These are phyloP conservation scores for Candida dubliniensis DNA, from an alignment of 1,139 yeast species.

Conservation along the genomic window DNA sequence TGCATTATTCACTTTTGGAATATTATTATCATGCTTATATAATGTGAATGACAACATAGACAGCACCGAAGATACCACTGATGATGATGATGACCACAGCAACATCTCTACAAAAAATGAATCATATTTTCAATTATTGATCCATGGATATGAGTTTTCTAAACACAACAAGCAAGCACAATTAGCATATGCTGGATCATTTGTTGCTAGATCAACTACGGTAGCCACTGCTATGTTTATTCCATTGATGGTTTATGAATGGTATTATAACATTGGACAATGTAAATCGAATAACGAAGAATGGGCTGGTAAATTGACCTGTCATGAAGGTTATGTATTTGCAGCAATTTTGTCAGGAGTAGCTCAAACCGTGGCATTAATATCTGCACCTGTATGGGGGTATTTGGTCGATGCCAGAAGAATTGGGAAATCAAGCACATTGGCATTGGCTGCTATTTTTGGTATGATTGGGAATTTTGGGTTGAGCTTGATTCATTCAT, in stretches of 20 bases:
- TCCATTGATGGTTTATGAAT: constrained; percentile 62
- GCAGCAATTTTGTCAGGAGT: constrained; percentile 72
- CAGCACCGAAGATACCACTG: background rate
- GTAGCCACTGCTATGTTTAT: constrained; percentile 62
- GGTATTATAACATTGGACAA: constrained; percentile 48
- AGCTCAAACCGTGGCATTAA: constrained; percentile 55
- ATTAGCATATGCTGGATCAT: constrained; percentile 61
- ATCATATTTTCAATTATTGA: constrained; percentile 35
- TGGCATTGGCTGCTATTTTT: constrained; percentile 32
- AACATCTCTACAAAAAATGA: background rate
- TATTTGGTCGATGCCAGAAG: constrained; percentile 44
- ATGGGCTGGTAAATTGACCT: constrained; percentile 37
- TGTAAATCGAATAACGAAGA: constrained; percentile 41
- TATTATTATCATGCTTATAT: constrained; percentile 50
- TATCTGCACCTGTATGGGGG: constrained; percentile 68
- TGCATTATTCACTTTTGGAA: constrained; percentile 38
- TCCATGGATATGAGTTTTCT: constrained; percentile 44
- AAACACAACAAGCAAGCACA: constrained; percentile 33
- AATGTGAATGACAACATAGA: constrained; percentile 6
- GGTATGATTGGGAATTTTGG: constrained; percentile 43
- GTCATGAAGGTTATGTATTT: constrained; percentile 63
- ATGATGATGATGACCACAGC: no score
- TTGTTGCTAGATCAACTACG: constrained; percentile 65
- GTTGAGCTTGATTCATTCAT: constrained; percentile 21
- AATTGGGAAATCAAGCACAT: constrained; percentile 35